These are phyloP conservation scores for Penicillium sp. DNA, from an alignment of 2,329 filamentous ascomycete genomes.

Conservation along the genomic window DNA sequence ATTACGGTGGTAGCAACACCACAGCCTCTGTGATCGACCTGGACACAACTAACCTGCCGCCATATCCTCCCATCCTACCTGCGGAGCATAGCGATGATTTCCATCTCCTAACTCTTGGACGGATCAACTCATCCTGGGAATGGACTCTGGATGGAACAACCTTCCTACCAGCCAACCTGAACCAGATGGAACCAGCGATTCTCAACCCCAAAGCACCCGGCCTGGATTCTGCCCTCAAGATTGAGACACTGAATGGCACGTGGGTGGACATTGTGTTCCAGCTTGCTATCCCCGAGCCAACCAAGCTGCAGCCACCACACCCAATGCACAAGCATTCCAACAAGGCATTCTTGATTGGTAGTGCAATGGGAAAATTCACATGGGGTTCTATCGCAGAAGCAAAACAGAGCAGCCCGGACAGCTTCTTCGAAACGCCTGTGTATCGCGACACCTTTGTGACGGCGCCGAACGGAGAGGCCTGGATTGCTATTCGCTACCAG, in stretches of 20 bases:
- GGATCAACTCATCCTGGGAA: constrained; percentile 10
- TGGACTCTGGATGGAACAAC: constrained; percentile 13
- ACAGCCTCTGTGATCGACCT: constrained; percentile 10
- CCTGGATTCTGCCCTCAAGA: not conserved
- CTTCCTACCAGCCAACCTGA: constrained; percentile 8
- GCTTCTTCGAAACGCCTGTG: not conserved
- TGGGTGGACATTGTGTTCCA: not conserved
- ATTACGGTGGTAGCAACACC: constrained; percentile 5
- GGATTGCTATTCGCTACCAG: not conserved
- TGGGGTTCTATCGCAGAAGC: not conserved
- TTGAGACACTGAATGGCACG: not conserved
- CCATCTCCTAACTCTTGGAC: not conserved
- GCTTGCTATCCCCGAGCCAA: not conserved
- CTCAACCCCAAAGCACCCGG: constrained; percentile 4
- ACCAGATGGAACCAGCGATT: constrained; percentile 7
- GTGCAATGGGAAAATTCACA: not conserved
- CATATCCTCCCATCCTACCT: constrained; percentile 1
- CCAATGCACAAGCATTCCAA: not conserved
- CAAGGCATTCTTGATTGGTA: not conserved
- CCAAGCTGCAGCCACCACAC: not conserved
- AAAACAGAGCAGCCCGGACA: not conserved
- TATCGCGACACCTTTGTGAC: not conserved
- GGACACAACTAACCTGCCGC: constrained; percentile 7
- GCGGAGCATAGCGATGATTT: not conserved
- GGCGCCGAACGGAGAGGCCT: not conserved